Evolutionary conservation across 148 eudicot species (phyloP).

Genomic region (Vaccinium corymbosum): DNA sequence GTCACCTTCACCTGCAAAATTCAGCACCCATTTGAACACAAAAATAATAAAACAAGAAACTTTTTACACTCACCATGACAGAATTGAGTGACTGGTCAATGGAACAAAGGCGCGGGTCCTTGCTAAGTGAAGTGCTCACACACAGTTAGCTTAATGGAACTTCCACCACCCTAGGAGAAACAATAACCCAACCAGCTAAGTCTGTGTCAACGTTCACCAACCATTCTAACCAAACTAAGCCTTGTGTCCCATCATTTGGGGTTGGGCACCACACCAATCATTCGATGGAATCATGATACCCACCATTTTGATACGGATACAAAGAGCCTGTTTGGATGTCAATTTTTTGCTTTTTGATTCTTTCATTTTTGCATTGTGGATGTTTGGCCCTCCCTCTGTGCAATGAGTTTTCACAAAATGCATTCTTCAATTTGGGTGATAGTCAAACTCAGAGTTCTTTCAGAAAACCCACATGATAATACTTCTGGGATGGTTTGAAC

Average conservation of each 20-base stretch:
- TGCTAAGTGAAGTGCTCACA: not conserved
- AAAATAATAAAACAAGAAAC: not conserved
- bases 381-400: too few relatives aligned
- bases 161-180: not conserved
- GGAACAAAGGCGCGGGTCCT: not conserved
- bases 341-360: too few relatives aligned
- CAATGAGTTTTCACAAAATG: too few relatives aligned
- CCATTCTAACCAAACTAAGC: not conserved
- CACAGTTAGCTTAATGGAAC: not conserved
- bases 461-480: not conserved
- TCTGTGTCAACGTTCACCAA: not conserved
- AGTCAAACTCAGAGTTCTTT: not conserved
- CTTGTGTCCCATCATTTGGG: not conserved
- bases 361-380: too few relatives aligned
- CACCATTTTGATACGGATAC: not conserved
- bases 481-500: too few relatives aligned
- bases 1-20: conserved; percentile 70
- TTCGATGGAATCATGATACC: not conserved
- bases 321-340: too few relatives aligned
- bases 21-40: not conserved
- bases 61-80: not conserved
- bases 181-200: not conserved
- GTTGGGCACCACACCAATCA: not conserved
- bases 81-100: not conserved
- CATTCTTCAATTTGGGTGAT: too few relatives aligned